A percentile compares a stretch with the other conserved stretches of the same genome.
Conservation (phyloP, 441 rosid genomes). For the Capsella rubella region DNA sequence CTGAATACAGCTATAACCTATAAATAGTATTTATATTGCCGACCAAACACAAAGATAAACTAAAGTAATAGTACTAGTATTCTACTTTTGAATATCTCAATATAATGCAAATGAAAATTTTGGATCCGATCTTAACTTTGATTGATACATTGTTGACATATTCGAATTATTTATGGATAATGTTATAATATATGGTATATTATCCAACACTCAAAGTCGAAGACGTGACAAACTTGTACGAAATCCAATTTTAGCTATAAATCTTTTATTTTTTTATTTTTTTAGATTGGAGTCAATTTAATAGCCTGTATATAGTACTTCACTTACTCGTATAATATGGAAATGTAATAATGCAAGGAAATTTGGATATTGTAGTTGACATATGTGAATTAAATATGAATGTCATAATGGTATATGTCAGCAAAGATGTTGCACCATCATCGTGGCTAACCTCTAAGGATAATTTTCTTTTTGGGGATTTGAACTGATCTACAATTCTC, state of each 20-base stretch:
- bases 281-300: not conserved
- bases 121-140: too few species aligned
- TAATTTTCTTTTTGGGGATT: not conserved
- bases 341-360: not conserved
- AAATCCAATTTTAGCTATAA: not conserved
- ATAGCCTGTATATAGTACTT: not conserved
- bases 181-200: too few species aligned
- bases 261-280: too few species aligned
- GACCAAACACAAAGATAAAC: not conserved
- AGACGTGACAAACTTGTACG: not conserved
- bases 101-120: too few species aligned
- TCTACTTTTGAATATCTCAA: not conserved
- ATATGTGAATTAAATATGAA: not conserved
- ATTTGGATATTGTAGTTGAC: not conserved
- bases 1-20: too few species aligned
- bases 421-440: conserved; percentile 19
- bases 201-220: not conserved
- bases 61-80: not conserved
- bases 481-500: not conserved
- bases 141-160: not conserved
- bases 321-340: not conserved
- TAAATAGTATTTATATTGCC: too few species aligned
- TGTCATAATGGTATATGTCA: conserved; percentile 8
- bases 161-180: not conserved
- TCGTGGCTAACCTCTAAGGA: not conserved